Conservation (phyloP, 768 basidiomycete species). For the Termitomyces sp. region DNA sequence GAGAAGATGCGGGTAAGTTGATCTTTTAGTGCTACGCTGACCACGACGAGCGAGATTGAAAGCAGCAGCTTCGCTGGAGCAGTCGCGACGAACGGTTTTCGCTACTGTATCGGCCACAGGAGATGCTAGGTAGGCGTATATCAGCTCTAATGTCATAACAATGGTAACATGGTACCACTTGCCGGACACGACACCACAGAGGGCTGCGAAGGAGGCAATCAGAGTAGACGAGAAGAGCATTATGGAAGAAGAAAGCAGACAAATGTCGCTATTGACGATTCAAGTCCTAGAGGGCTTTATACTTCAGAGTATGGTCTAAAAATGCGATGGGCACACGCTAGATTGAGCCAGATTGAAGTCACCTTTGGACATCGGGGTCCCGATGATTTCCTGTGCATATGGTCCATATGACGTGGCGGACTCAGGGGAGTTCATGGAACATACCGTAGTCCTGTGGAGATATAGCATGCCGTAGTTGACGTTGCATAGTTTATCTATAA, state of each 20-base stretch:
- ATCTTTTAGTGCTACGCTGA: slow-evolving; percentile 8
- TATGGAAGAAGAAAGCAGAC: background rate
- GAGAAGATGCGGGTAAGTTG: slow-evolving; percentile 7
- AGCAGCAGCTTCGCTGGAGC: slow-evolving; percentile 8
- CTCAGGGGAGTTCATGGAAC: background rate
- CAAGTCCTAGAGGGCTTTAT: background rate
- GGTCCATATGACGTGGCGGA: background rate
- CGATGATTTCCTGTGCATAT: background rate
- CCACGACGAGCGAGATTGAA: slow-evolving; percentile 14
- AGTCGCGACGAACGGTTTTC: slow-evolving; percentile 5
- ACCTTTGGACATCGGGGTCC: background rate
- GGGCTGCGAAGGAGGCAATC: background rate
- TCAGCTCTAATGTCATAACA: background rate
- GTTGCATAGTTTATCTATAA: background rate
- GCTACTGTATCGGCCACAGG: slow-evolving; percentile 1
- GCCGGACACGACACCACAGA: background rate
- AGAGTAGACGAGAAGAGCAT: background rate
- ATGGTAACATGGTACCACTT: background rate
- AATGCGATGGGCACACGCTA: background rate
- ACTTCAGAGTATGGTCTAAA: background rate
- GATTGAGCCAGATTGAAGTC: background rate
- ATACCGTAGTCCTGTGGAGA: background rate
- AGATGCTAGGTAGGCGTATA: background rate
- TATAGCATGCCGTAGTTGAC: background rate
- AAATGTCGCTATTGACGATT: background rate